Evolutionary conservation across 371 early-diverging fungal species (phyloP).

Genomic region (Mortierella sp.): DNA sequence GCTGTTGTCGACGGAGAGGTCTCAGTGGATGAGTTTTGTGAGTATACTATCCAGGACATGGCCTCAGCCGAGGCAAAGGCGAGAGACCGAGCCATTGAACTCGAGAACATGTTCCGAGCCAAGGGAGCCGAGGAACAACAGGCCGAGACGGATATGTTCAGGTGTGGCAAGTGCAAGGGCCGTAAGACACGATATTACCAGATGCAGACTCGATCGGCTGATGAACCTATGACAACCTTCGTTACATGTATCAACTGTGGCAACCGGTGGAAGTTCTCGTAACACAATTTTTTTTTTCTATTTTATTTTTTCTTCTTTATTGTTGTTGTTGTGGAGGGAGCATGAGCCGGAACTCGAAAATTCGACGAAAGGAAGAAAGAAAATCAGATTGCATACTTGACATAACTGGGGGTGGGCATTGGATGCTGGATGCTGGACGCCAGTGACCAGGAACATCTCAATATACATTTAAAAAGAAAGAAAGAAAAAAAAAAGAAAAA

Average conservation of each 20-base stretch:
- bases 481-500: not conserved
- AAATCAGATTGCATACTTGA: too few species aligned
- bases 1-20: constrained; percentile 80
- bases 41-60: constrained; percentile 88
- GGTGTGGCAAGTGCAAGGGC: constrained; percentile 93
- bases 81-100: constrained; percentile 74
- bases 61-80: constrained; percentile 85
- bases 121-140: constrained; percentile 80
- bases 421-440: too few species aligned
- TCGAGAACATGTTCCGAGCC: constrained; percentile 82
- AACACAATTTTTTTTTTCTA: not conserved
- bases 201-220: constrained; percentile 98
- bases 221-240: constrained; percentile 99
- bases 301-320: too few species aligned
- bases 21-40: constrained; percentile 70
- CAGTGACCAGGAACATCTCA: too few species aligned
- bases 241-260: constrained; percentile 88
- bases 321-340: too few species aligned
- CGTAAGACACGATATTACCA: constrained; percentile 95
- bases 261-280: constrained; percentile 84
- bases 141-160: constrained; percentile 95
- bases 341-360: too few species aligned
- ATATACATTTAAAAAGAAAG: not conserved
- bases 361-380: too few species aligned
- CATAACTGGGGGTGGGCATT: too few species aligned